Percentiles rank a stretch among this genome's conserved stretches.
Evolutionary conservation across 805 yeast genomes (phyloP).

Genomic region (Blastobotrys robertii): DNA sequence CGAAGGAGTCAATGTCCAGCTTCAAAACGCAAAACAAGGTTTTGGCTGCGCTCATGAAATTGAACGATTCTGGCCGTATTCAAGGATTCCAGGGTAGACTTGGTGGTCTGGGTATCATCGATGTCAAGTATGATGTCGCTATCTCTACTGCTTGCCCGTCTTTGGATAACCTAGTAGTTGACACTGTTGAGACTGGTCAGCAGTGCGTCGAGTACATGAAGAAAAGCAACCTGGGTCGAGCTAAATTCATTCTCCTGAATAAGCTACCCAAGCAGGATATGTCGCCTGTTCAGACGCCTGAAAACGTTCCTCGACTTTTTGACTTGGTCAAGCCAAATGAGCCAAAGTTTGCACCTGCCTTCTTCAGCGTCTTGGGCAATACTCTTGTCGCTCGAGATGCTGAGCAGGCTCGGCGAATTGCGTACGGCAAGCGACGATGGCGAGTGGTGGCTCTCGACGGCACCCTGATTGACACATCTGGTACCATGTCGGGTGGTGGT

Average conservation of each 20-base stretch:
- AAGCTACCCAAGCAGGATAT: slow-evolving; percentile 59
- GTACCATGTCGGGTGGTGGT: slow-evolving; percentile 98
- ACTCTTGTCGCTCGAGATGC: slow-evolving; percentile 78
- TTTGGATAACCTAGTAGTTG: slow-evolving; percentile 88
- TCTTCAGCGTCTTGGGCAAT: slow-evolving; percentile 76
- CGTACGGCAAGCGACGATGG: slow-evolving; percentile 71
- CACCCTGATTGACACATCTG: slow-evolving; percentile 80
- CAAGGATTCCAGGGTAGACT: slow-evolving; percentile 81
- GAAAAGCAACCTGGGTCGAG: slow-evolving; percentile 76
- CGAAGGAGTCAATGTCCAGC: slow-evolving; percentile 46
- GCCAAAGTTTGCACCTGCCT: slow-evolving; percentile 70
- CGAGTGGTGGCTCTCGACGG: slow-evolving; percentile 93
- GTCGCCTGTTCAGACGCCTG: slow-evolving; percentile 57
- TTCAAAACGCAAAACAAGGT: slow-evolving; percentile 66
- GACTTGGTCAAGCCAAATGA: slow-evolving; percentile 69
- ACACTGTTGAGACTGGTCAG: slow-evolving; percentile 59
- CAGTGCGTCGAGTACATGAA: slow-evolving; percentile 75
- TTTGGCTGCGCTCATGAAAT: slow-evolving; percentile 51
- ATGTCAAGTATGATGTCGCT: slow-evolving; percentile 82
- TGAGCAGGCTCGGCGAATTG: slow-evolving; percentile 75
- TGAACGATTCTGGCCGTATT: slow-evolving; percentile 74
- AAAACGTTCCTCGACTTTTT: slow-evolving; percentile 67
- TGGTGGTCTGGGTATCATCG: slow-evolving; percentile 89
- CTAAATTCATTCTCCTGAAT: slow-evolving; percentile 72
- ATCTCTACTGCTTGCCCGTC: slow-evolving; percentile 91